Evolutionary conservation across 306 rosid genomes (phyloP).

Genomic region (cucumber (Cucumis sativus)): Cucumber_9930_V3 NC_026657.2:4013001-4013500

Average conservation of each 20-base stretch:
- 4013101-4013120: background rate
- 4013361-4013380: background rate
- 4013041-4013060: background rate
- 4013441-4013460: background rate
- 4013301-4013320: background rate
- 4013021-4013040: background rate
- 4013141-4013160: background rate
- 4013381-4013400: slow-evolving; percentile 24
- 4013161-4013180: background rate
- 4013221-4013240: slow-evolving; percentile 11
- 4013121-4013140: background rate
- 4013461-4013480: background rate
- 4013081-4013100: background rate
- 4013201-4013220: background rate
- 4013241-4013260: background rate
- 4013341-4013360: background rate
- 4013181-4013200: slow-evolving; percentile 1
- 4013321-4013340: background rate
- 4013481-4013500: no score
- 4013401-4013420: slow-evolving; percentile 28
- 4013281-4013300: background rate
- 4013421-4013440: background rate
- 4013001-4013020: background rate
- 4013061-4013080: no score
- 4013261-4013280: slow-evolving; percentile 1